Percentiles rank a stretch among this genome's conserved stretches.
phyloP scores from a whole-genome alignment of 2,329 filamentous ascomycete species.

The Colletotrichum chlorophyti region DNA sequence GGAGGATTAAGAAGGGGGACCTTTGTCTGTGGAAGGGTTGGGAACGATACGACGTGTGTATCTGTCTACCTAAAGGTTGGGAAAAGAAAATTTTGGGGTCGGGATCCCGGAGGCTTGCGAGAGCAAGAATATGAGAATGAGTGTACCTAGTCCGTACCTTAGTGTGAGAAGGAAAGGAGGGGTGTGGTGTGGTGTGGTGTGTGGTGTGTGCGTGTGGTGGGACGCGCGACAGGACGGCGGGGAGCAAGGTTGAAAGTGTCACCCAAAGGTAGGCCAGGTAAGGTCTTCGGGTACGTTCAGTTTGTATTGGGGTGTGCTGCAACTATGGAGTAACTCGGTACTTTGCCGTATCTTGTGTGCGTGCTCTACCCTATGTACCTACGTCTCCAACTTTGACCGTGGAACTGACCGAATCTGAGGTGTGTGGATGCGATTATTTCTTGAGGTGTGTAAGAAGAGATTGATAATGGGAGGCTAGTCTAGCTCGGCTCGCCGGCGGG shows the following conservation, averaged over 20 bases:
- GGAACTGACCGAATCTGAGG: constrained; percentile 5
- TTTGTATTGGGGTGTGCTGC: constrained; percentile 18
- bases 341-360: too few species aligned
- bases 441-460: constrained; percentile 23
- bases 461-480: constrained; percentile 9
- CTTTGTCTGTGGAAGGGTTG: constrained; percentile 33
- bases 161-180: constrained; percentile 16
- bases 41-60: constrained; percentile 28
- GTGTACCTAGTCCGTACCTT: neutral
- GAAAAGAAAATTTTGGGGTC: constrained; percentile 32
- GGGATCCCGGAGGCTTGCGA: constrained; percentile 28
- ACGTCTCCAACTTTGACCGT: neutral
- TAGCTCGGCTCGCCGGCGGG: constrained; percentile 22
- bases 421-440: constrained; percentile 4
- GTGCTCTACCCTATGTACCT: too few species aligned
- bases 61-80: constrained; percentile 16
- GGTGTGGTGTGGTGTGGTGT: too few species aligned
- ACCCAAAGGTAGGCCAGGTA: neutral
- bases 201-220: too few species aligned
- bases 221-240: constrained; percentile 17
- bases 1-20: constrained; percentile 30
- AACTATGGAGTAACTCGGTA: constrained; percentile 13
- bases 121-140: too few species aligned
- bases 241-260: too few species aligned
- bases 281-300: constrained; percentile 17